Percentiles rank a stretch among this genome's conserved stretches.
These are phyloP conservation scores for Mycena crocata DNA, from an alignment of 768 basidiomycete genomes.

Conservation along the genomic window DNA sequence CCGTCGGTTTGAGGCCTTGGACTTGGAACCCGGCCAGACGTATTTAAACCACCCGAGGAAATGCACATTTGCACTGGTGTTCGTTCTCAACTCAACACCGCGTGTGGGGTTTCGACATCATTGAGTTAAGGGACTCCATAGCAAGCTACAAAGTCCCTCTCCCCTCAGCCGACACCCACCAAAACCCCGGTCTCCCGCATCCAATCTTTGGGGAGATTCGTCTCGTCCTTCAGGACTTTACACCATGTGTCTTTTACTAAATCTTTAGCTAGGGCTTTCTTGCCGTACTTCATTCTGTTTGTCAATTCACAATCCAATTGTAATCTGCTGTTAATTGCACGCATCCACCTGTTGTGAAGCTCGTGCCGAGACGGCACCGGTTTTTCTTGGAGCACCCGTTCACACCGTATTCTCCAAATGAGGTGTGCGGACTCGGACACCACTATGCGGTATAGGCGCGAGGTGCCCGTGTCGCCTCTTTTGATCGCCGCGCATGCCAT, in stretches of 20 bases:
- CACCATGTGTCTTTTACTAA: conserved; percentile 5
- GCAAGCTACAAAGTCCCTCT: not conserved
- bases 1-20: conserved; percentile 14
- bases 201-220: conserved; percentile 12
- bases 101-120: conserved; percentile 12
- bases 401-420: conserved; percentile 9
- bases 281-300: not conserved
- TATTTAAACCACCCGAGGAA: conserved; percentile 10
- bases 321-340: not conserved
- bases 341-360: conserved; percentile 11
- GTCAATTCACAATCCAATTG: conserved; percentile 2
- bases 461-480: too few relatives aligned
- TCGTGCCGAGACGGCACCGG: not conserved
- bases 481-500: too few relatives aligned
- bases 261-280: not conserved
- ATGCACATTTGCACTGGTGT: not conserved
- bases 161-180: conserved; percentile 13
- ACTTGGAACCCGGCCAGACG: conserved; percentile 18
- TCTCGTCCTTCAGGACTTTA: conserved; percentile 12
- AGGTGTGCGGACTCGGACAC: conserved; percentile 15
- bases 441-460: not conserved
- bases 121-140: not conserved
- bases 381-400: conserved; percentile 4
- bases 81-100: not conserved
- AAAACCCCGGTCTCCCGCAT: conserved; percentile 10